Evolutionary conservation across 2,329 filamentous ascomycete genomes (phyloP), one percentile per base, ranked within the genome.

Genomic region (Penicillium hordei): DNA sequence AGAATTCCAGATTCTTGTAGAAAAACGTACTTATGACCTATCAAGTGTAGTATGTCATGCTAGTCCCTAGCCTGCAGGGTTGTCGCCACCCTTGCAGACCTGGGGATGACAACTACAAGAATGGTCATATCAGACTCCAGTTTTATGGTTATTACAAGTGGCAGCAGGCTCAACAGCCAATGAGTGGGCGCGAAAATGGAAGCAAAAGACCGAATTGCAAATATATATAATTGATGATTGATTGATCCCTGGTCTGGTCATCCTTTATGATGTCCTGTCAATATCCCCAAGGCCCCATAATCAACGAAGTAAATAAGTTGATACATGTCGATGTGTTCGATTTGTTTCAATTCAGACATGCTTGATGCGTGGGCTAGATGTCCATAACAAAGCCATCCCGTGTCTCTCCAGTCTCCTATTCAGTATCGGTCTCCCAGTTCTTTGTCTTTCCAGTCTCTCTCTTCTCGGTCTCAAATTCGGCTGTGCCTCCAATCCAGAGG

Each of bases 401-500:
- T 33, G 29, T 25, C 31, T 36, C 31, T 36, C 29, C 15, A 3
- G 13, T 48, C 8, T 25, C 31, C 21, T 48, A 25, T 33, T 33
- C 21, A 48, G 31, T n/a, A 33, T 48, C 29, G 4, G 12, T 7
- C 27, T 46, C 43, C n/a, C n/a, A 4, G n/a, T 2, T 19, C 19
- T 13, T 39, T 27, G 23, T 17, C 17, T 42, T 23, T 15, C 8
- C n/a, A 36, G n/a, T 27, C 15, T 25, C 36, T 39, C 2, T 2
- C 21, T 27, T 7, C 19, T 19, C 25, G 0, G 15, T 40, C 27
- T 55, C 34, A 29, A 42, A 49, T 27, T 34, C 3, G 29, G 31
- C 54, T 38, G 29, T 45, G 1, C 58, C 56, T 19, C 50, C 45
- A 36, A 61, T 54, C 58, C 60, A 61, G 51, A 52, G 61, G 5